phyloP scores from a whole-genome alignment of 2,329 filamentous ascomycete species.

The Fusarium guadeloupense region DNA sequence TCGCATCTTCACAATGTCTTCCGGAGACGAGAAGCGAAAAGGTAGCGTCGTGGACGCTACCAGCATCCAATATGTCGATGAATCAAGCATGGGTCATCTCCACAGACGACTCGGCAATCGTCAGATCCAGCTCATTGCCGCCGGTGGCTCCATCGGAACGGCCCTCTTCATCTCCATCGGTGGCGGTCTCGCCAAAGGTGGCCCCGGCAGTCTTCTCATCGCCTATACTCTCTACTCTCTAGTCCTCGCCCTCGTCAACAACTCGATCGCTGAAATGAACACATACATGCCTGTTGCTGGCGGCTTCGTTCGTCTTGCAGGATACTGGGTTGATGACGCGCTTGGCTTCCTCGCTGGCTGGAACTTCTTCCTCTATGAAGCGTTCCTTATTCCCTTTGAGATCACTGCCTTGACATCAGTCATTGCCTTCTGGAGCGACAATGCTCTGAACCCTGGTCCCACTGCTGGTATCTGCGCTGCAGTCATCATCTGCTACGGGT shows the following conservation, averaged over 20 bases:
- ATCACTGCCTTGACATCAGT: slow-evolving; percentile 60
- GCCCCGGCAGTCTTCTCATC: slow-evolving; percentile 26
- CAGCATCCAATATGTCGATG: slow-evolving; percentile 6
- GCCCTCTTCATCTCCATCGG: slow-evolving; percentile 37
- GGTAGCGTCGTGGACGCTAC: slow-evolving; percentile 6
- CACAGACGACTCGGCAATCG: slow-evolving; percentile 31
- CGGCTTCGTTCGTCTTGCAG: slow-evolving; percentile 29
- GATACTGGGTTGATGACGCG: slow-evolving; percentile 31
- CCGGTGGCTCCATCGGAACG: slow-evolving; percentile 33
- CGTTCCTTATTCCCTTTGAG: slow-evolving; percentile 61
- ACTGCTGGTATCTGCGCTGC: slow-evolving; percentile 57
- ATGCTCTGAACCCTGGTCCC: slow-evolving; percentile 47
- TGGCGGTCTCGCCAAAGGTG: slow-evolving; percentile 31
- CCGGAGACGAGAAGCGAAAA: slow-evolving; percentile 34
- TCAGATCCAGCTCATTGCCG: slow-evolving; percentile 45
- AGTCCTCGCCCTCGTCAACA: slow-evolving; percentile 30
- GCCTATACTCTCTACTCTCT: slow-evolving; percentile 22
- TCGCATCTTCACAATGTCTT: slow-evolving; percentile 11
- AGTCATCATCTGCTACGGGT: slow-evolving; percentile 54
- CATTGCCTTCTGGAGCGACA: slow-evolving; percentile 59
- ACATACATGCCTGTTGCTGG: slow-evolving; percentile 33
- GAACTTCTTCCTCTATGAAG: slow-evolving; percentile 51
- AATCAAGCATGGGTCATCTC: slow-evolving; percentile 27
- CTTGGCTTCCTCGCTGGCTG: slow-evolving; percentile 31
- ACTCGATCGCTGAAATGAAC: slow-evolving; percentile 35